Percentiles rank a stretch among this genome's conserved stretches.
Evolutionary conservation across 2,329 filamentous ascomycete species (phyloP).

Genomic region (Nothomitra cinnamomea): DNA sequence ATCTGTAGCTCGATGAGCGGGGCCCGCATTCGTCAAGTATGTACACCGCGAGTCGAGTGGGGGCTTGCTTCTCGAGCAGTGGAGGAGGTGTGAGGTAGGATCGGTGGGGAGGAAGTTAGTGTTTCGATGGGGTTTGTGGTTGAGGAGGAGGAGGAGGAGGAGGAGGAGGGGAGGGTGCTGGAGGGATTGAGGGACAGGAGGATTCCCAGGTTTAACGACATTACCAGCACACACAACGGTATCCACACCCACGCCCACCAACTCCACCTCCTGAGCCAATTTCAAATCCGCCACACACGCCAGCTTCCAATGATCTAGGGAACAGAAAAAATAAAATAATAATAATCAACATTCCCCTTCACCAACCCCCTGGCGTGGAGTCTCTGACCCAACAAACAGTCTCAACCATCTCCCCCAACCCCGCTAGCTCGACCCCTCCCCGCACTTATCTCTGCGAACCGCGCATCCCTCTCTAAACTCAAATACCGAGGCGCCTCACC

Average conservation of each 20-base stretch:
- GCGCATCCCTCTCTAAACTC: conserved; percentile 56
- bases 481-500: conserved; percentile 52
- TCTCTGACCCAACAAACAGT: conserved; percentile 56
- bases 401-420: conserved; percentile 50
- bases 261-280: conserved; percentile 51
- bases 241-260: conserved; percentile 46
- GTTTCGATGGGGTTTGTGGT: too few relatives aligned
- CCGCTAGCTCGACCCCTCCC: conserved; percentile 55
- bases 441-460: conserved; percentile 55
- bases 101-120: too few relatives aligned
- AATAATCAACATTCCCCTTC: too few relatives aligned
- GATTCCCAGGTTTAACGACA: conserved; percentile 54
- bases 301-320: conserved; percentile 69
- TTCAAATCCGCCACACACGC: conserved; percentile 60
- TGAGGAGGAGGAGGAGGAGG: too few relatives aligned
- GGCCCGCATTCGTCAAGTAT: too few relatives aligned
- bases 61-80: too few relatives aligned
- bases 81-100: too few relatives aligned
- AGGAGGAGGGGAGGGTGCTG: too few relatives aligned
- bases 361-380: too few relatives aligned
- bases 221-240: conserved; percentile 52
- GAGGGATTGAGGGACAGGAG: conserved; percentile 21
- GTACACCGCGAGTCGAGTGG: too few relatives aligned
- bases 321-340: too few relatives aligned
- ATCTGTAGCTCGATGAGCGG: too few relatives aligned